Base-by-base conservation (phyloP, 441 rosid species). In the Arabidopsis hybrid region DNA sequence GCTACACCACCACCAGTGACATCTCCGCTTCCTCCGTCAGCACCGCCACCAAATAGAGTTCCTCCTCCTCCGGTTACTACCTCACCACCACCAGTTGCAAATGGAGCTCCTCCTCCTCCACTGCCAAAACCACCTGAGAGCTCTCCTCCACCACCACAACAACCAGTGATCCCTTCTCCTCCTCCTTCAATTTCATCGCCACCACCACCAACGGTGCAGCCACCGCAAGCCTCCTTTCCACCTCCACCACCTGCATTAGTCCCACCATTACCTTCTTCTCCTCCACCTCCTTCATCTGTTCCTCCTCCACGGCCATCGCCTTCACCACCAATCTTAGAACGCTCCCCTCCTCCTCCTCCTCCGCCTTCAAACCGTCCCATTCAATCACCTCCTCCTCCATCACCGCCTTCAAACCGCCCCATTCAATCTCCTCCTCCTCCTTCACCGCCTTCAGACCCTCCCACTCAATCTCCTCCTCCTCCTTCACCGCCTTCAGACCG, bases 251-350 rank as follows among this genome's bases (percentile, higher is more conserved):
- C 71, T 65, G 43, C 78, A 35, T 46, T 52, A 13, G 13, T n/a
- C 34, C 77, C 62, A 36, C 65, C 66, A 47, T 29, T 38, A 47
- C 60, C 76, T 63, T 42, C 85, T 60, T 81, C 87, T 31, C 83
- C 92, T 66, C 85, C 90, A 4, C 78, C 66, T 52, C 71, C 85
- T 49, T 38, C 80, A 11, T 80, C 85, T 31, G 52, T 79, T 43
- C 81, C 86, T 65, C 83, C 81, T 67, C 81, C 86, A 62, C 85
- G 7, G 16, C 21, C 91, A 29, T 82, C 97, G 2, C 81, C 85
- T 69, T 84, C 85, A 4, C 75, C 66, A n/a, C 80, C 80, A 39
- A 35, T 38, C n/a, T 39, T 61, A 10, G 82, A 83, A 42, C 81
- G 51, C 38, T 74, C 79, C 39, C 81, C 97, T 43, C 89, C 90